These are phyloP conservation scores for Phalaenopsis equestris DNA, from an alignment of 106 monocot species.

Conservation along the genomic window DNA sequence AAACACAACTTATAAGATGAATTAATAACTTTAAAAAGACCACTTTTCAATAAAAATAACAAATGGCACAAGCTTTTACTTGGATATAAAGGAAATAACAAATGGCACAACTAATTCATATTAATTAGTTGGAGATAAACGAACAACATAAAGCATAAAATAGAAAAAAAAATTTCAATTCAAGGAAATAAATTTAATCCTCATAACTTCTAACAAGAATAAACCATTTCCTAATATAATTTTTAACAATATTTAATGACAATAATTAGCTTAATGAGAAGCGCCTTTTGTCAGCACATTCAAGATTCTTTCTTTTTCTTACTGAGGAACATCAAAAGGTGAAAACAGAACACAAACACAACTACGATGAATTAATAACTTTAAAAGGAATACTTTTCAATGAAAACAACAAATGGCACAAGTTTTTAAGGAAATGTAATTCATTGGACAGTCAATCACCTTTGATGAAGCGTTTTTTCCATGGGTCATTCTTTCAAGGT, in stretches of 20 bases:
- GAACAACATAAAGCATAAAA: not conserved
- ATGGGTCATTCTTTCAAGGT: slow-evolving; percentile 63
- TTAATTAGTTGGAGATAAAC: no score
- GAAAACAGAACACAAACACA: not conserved
- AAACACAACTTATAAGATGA: no score
- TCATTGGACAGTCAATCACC: slow-evolving; percentile 24
- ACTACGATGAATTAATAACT: not conserved
- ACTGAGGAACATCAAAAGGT: not conserved
- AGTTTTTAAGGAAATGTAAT: not conserved
- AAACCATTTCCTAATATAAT: no score
- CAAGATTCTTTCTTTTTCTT: not conserved
- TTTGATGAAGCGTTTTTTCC: slow-evolving; percentile 41
- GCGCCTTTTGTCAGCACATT: not conserved
- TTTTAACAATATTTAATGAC: not conserved
- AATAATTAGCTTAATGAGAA: not conserved
- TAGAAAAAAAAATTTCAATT: no score
- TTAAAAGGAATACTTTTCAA: not conserved
- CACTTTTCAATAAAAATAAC: no score
- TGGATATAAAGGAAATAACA: no score
- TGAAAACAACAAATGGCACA: not conserved
- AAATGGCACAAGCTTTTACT: no score
- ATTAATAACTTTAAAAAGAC: no score
- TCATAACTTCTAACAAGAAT: no score
- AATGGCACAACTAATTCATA: no score
- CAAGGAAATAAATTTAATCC: no score